phyloP scores from a whole-genome alignment of 163 green algal species.

The Coccomyxa subellipsoidea region DNA sequence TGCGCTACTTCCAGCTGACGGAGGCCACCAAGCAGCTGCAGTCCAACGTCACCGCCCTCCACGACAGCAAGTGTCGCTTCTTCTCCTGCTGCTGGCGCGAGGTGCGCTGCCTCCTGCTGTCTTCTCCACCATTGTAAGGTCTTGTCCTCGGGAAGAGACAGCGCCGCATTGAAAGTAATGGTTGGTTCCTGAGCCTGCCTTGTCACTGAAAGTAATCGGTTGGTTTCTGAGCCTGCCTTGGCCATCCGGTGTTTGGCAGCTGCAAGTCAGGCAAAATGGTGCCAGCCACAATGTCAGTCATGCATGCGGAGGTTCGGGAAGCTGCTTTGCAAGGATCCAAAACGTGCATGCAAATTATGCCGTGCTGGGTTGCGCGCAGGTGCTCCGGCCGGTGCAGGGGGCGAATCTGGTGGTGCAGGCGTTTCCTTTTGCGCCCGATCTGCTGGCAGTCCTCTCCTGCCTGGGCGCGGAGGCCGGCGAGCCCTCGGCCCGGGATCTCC shows the following conservation, averaged over 20 bases:
- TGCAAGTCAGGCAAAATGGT: too few relatives aligned
- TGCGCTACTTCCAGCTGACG: neutral
- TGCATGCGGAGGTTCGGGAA: too few relatives aligned
- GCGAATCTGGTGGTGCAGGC: neutral
- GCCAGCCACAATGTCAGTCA: neutral
- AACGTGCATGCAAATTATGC: too few relatives aligned
- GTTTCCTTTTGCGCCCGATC: neutral
- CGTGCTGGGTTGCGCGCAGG: too few relatives aligned
- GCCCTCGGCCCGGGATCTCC: neutral
- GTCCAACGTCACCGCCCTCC: neutral
- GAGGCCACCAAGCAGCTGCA: neutral
- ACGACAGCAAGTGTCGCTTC: neutral
- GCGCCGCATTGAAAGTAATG: too few relatives aligned
- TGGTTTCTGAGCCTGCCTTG: too few relatives aligned
- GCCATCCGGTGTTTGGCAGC: too few relatives aligned
- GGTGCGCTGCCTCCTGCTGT: neutral
- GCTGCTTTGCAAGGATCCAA: too few relatives aligned
- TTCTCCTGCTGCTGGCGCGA: neutral
- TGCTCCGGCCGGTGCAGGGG: neutral
- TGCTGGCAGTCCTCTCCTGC: neutral
- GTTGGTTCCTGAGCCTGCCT: too few relatives aligned
- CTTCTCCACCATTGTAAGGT: neutral
- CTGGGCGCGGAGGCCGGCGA: neutral
- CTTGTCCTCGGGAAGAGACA: neutral
- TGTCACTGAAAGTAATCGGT: too few relatives aligned